Evolutionary conservation across 2,329 filamentous ascomycete genomes (phyloP).

Genomic region (Cladosporium sp.): DNA sequence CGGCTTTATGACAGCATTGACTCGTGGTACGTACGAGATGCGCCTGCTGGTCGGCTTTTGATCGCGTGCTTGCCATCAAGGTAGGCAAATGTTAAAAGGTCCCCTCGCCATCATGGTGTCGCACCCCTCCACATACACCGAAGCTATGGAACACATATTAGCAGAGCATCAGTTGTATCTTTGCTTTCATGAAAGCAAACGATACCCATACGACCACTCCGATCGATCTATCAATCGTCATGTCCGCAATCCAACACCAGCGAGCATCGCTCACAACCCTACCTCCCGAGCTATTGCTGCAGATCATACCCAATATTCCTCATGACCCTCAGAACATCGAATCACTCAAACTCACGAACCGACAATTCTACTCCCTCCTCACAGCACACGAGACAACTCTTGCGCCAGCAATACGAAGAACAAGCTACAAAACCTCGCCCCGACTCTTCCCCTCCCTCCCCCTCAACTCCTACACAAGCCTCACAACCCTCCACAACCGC

Average conservation of each 20-base stretch:
- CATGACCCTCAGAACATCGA: slow-evolving; percentile 21
- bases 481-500: slow-evolving; percentile 17
- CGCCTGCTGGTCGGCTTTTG: background rate
- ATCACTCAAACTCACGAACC: slow-evolving; percentile 23
- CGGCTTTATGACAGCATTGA: too few species aligned
- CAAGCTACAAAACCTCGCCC: slow-evolving; percentile 14
- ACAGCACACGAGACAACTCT: slow-evolving; percentile 25
- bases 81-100: background rate
- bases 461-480: slow-evolving; percentile 7
- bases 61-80: slow-evolving; percentile 10
- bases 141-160: slow-evolving; percentile 2
- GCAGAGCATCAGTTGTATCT: background rate
- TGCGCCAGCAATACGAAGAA: slow-evolving; percentile 20
- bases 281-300: slow-evolving; percentile 26
- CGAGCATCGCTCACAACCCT: slow-evolving; percentile 20
- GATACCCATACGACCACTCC: too few species aligned
- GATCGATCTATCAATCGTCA: background rate
- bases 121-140: slow-evolving; percentile 6
- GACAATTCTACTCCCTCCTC: slow-evolving; percentile 23
- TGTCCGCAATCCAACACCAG: background rate
- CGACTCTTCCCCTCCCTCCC: slow-evolving; percentile 22
- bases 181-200: too few species aligned
- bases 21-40: background rate
- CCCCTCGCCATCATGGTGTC: slow-evolving; percentile 5
- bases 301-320: slow-evolving; percentile 22